Evolutionary conservation across 1,284 basidiomycete genomes (phyloP), one percentile per base, ranked within the genome.

Genomic region (Ganoderma lingzhi): DNA sequence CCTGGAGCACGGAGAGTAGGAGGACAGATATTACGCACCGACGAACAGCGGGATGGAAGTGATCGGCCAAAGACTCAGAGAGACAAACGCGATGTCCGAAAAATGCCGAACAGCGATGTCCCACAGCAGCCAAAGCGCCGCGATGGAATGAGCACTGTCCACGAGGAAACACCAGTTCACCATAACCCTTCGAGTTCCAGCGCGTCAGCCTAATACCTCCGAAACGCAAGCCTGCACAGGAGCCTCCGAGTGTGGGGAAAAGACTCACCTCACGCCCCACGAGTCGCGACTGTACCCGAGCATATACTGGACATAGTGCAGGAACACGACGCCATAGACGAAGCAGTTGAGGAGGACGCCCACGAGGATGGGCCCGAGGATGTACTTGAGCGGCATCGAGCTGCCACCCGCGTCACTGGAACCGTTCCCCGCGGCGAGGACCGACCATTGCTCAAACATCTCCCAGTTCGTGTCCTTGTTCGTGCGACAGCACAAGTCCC

Each of bases 101-200:
- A 72, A 72, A 62, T 72, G 63, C n/a, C 19, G 17, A 15, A 72
- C 69, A 8, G 65, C 48, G 48, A 65, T 61, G 32, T 45, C 17
- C 71, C 71, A 72, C 15, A 72, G 35, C 66, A 72, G 32, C 65
- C 69, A 72, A 45, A 67, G 51, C 28, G 56, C 51, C 23, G 37
- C 63, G 14, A 55, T 60, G 28, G 66, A 59, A 37, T 72, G 68
- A n/a, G 55, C 62, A 15, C 65, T 70, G 44, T 72, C 71, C 14
- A 70, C 62, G 10, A 66, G 32, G 65, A 70, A 63, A 45, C 65
- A 66, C 68, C 64, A 66, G 44, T 70, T 64, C 44, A 70, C 68
- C 37, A 70, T 65, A 15, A 17, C 32, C 53, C 68, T 69, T 42
- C 53, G 23, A 1, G 37, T 23, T n/a, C 39, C 15, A 0, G 17